A percentile compares a stretch with the other conserved stretches of the same genome.
phyloP scores from a whole-genome alignment of 1,284 basidiomycete genomes.

The Pyrrhoderma lamaoense region DNA sequence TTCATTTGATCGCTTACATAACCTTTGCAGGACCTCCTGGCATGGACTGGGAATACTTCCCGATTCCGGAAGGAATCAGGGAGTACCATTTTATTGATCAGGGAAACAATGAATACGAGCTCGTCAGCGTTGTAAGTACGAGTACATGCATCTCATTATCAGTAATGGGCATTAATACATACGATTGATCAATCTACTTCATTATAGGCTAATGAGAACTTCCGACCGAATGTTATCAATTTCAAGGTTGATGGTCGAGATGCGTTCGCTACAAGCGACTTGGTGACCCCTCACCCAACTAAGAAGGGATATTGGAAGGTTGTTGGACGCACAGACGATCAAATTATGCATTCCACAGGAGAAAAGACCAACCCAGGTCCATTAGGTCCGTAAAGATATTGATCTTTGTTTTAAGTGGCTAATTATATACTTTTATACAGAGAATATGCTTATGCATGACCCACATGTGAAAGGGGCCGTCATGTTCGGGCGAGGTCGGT shows the following conservation, averaged over 20 bases:
- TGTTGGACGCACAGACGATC: constrained; percentile 42
- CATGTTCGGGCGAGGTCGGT: constrained; percentile 35
- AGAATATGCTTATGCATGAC: constrained; percentile 32
- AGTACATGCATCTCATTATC: not conserved
- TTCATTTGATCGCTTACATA: not conserved
- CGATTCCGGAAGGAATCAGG: not conserved
- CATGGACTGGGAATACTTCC: constrained; percentile 13
- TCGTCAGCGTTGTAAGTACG: constrained; percentile 7
- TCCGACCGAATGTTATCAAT: constrained; percentile 23
- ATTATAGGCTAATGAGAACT: constrained; percentile 3
- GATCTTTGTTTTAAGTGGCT: not conserved
- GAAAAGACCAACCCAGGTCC: constrained; percentile 44
- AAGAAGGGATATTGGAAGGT: constrained; percentile 37
- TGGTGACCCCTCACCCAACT: constrained; percentile 39
- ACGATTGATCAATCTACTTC: too few relatives aligned
- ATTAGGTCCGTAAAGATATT: constrained; percentile 27
- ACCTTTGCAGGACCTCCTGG: constrained; percentile 4
- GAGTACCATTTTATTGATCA: constrained; percentile 1
- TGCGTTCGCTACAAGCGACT: constrained; percentile 35
- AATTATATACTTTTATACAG: constrained; percentile 20
- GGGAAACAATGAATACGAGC: constrained; percentile 7
- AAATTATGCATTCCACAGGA: constrained; percentile 44
- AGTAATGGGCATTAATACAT: too few relatives aligned
- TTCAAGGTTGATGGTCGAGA: constrained; percentile 23
- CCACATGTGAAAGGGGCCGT: constrained; percentile 28